phyloP scores from a whole-genome alignment of 73 alveolate species.

The Loxodes magnus region DNA sequence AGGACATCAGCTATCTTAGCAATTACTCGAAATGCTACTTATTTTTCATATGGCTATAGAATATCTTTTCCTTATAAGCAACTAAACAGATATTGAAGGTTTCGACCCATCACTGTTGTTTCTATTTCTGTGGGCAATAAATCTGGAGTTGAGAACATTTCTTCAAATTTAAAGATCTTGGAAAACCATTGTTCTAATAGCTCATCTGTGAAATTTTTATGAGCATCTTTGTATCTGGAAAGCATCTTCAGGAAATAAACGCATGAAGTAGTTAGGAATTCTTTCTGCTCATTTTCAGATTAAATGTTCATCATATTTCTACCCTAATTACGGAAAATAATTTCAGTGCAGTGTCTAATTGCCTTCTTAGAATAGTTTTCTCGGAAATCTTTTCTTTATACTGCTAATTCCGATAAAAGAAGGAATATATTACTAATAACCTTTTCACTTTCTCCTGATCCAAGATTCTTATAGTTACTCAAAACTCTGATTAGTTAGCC shows the following conservation, averaged over 20 bases:
- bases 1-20: slow-evolving; percentile 62
- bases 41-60: slow-evolving; percentile 46
- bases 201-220: slow-evolving; percentile 23
- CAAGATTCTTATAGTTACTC: slow-evolving; percentile 60
- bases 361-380: slow-evolving; percentile 53
- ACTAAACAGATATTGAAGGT: slow-evolving; percentile 22
- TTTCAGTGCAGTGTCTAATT: slow-evolving; percentile 48
- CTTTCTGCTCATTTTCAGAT: slow-evolving; percentile 50
- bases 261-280: slow-evolving; percentile 41
- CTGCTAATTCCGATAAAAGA: slow-evolving; percentile 48
- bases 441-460: slow-evolving; percentile 77
- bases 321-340: slow-evolving; percentile 43
- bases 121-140: slow-evolving; percentile 60
- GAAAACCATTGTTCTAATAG: slow-evolving; percentile 30
- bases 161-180: slow-evolving; percentile 40
- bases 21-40: slow-evolving; percentile 54
- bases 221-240: slow-evolving; percentile 27
- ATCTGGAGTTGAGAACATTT: slow-evolving; percentile 25
- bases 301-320: slow-evolving; percentile 55
- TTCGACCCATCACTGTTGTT: slow-evolving; percentile 51
- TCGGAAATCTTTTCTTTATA: slow-evolving; percentile 54
- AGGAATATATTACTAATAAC: slow-evolving; percentile 60
- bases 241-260: slow-evolving; percentile 58
- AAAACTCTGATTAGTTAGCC: slow-evolving; percentile 45
- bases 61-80: slow-evolving; percentile 36